Evolutionary conservation across 169 alveolate genomes (phyloP).

Genomic region (Perkinsus olseni): DNA sequence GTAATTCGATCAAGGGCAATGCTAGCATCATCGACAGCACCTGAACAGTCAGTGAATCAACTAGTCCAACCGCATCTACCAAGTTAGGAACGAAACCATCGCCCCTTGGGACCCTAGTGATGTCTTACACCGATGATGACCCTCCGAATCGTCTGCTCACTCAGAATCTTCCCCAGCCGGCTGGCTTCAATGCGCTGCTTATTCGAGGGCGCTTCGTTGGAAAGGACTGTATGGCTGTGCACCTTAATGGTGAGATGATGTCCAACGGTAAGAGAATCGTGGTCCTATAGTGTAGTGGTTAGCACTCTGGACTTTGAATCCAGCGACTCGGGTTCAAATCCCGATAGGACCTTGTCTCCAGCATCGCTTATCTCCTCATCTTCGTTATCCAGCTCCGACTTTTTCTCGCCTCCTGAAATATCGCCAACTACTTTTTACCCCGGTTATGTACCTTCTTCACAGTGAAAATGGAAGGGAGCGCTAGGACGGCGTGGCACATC

Average conservation of each 20-base stretch:
- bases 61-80: neutral
- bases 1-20: constrained; percentile 46
- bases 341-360: constrained; percentile 15
- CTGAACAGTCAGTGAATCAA: neutral
- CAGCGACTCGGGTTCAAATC: neutral
- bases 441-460: no score
- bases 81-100: no score
- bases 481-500: no score
- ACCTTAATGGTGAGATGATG: no score
- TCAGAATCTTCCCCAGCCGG: constrained; percentile 51
- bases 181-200: constrained; percentile 51
- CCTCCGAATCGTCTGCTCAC: constrained; percentile 59
- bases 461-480: no score
- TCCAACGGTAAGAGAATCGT: no score
- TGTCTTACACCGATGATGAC: constrained; percentile 53
- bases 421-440: no score
- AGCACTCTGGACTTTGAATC: neutral
- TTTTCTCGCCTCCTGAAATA: constrained; percentile 30
- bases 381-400: constrained; percentile 27
- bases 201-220: no score
- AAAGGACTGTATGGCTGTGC: no score
- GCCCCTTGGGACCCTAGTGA: no score
- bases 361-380: constrained; percentile 41
- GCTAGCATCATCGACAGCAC: constrained; percentile 47
- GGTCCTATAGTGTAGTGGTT: neutral